Base-by-base conservation (phyloP, 306 rosid genomes). In the Datisca glomerata region DNA sequence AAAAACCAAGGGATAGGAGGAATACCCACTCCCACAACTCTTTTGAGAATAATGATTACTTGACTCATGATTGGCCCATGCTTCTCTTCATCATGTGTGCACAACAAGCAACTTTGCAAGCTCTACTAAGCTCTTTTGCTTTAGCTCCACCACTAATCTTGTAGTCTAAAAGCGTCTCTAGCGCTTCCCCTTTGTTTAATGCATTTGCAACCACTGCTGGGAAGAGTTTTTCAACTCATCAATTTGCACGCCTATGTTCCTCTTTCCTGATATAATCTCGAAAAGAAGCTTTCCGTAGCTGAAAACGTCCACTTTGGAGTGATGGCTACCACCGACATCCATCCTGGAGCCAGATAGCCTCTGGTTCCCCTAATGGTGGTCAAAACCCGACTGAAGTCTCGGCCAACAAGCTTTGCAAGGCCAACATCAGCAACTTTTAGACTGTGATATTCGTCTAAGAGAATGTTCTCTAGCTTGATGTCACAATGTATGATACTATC, bases 381-480 rank as follows among this genome's bases (percentile, higher is more conserved):
- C n/a, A n/a, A n/a, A n/a, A n/a, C n/a, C n/a, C n/a, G n/a, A n/a
- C n/a, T n/a, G n/a, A n/a, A n/a, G n/a, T n/a, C n/a, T n/a, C n/a
- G n/a, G n/a, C n/a, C n/a, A n/a, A n/a, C n/a, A n/a, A n/a, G n/a
- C n/a, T n/a, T n/a, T n/a, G n/a, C n/a, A n/a, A n/a, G n/a, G n/a
- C n/a, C n/a, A n/a, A n/a, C n/a, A n/a, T n/a, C n/a, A n/a, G n/a
- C n/a, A n/a, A n/a, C n/a, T n/a, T 61, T 47, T 6, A 70, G 73
- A 13, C 41, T 16, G 29, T 14, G 31, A 66, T 62, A 34, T 72
- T 72, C n/a, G n/a, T n/a, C n/a, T n/a, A n/a, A n/a, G n/a, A n/a
- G n/a, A n/a, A n/a, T n/a, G n/a, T n/a, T n/a, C n/a, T 62, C 74
- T 6, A 67, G 74, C 55, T 72, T 72, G 56, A 72, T 67, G 21